Evolutionary conservation across 2,329 filamentous ascomycete species (phyloP), one percentile per base, ranked within the genome.

Genomic region (Aspergillus tamarii): DNA sequence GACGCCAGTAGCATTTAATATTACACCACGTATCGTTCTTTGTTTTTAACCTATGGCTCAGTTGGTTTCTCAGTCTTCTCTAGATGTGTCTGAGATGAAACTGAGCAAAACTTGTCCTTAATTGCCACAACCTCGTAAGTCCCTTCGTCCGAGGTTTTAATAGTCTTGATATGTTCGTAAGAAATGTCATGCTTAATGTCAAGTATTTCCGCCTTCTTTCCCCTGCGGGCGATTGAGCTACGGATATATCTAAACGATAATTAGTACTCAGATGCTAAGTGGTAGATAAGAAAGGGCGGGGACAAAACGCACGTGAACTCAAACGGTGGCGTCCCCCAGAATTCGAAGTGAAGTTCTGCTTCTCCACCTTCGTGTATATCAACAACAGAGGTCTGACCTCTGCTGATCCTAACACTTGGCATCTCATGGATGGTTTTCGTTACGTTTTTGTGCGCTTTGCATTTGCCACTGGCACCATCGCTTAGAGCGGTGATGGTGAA

Each of bases 301-400:
- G 60, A 30, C 34, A 50, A 60, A 59, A 78, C 82, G 75, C 77
- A 85, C 62, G 94, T 97, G 76, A 98, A 99, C 79, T 98, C 95
- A 73, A 99, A 99, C 1, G 95, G 95, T 66, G 95, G 93, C 7
- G 92, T 94, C 62, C 96, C 95, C 83, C 91, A 94, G 80, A 99
- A 99, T 72, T 97, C 92, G 72, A 99, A 98, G 9, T 93, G 82
- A 59, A 99, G 93, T 75, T 97, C 92, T 0, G 95, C 93, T 76
- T 96, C 91, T 66, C 93, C 93, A 70, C 95, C 95, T 82, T 99
- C 94, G 77, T 98, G 96, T 66, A 99, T 99, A 75, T 98, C 95
- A 41, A 96, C 89, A 69, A 91, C 88, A 8, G 89, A 87, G 64
- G 92, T 89, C 66, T 87, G 87, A 34, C 96, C 96, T 72, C 92